phyloP scores from a whole-genome alignment of 768 basidiomycete genomes.

The Lactifluus piperatus region DNA sequence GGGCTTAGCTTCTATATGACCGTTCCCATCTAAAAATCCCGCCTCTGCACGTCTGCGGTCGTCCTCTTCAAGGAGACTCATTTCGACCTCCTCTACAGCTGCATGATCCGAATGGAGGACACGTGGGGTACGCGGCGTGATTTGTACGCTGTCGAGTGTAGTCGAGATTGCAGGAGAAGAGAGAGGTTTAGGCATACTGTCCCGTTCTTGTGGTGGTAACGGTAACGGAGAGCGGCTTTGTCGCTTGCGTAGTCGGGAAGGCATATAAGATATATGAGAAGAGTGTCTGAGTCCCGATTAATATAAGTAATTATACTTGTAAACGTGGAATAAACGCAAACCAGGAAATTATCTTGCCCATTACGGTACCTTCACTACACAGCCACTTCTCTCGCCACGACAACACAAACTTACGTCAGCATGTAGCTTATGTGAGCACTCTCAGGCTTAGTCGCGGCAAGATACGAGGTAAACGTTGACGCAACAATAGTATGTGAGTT shows the following conservation, averaged over 20 bases:
- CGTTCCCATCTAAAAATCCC: constrained; percentile 19
- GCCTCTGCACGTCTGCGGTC: constrained; percentile 6
- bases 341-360: neutral
- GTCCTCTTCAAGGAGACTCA: constrained; percentile 18
- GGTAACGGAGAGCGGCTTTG: neutral
- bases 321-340: neutral
- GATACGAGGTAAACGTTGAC: too few species aligned
- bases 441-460: too few species aligned
- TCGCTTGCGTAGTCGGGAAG: neutral
- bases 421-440: too few species aligned
- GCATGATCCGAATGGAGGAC: neutral
- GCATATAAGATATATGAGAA: neutral
- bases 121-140: constrained; percentile 14
- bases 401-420: neutral
- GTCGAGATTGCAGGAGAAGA: neutral
- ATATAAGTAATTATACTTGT: neutral
- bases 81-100: constrained; percentile 20
- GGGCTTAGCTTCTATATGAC: neutral
- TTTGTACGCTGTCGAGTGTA: constrained; percentile 11
- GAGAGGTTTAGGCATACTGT: neutral
- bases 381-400: neutral
- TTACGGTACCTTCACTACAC: neutral
- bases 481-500: too few species aligned
- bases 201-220: neutral
- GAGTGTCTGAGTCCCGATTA: neutral